Percentiles rank a stretch among this genome's conserved stretches.
phyloP scores from a whole-genome alignment of 345 rosid species.

The Aethionema arabicum region DNA sequence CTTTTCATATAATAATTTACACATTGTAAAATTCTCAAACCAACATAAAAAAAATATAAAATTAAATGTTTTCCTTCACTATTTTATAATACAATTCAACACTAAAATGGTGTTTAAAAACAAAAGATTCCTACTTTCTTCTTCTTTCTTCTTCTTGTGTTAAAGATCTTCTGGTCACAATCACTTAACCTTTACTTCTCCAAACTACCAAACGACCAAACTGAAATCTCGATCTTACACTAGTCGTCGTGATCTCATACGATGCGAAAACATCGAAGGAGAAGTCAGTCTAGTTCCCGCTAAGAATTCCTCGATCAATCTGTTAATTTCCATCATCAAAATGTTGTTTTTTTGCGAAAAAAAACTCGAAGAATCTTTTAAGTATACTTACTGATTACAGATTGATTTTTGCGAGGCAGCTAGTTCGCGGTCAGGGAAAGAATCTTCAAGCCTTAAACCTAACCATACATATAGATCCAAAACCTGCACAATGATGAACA shows the following conservation, averaged over 20 bases:
- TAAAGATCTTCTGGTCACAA: too few species aligned
- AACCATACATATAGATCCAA: conserved; percentile 92
- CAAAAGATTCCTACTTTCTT: too few species aligned
- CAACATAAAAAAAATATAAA: too few species aligned
- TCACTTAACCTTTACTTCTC: too few species aligned
- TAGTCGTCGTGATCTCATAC: neutral
- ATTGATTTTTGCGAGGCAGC: conserved; percentile 79
- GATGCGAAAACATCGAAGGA: neutral
- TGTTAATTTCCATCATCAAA: conserved; percentile 26
- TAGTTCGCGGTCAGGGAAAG: conserved; percentile 75
- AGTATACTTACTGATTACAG: conserved; percentile 64
- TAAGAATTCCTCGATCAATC: conserved; percentile 88
- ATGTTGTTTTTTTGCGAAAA: conserved; percentile 8
- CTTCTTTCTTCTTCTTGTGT: too few species aligned
- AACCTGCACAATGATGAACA: conserved; percentile 46
- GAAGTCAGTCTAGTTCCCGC: conserved; percentile 41
- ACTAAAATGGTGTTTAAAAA: too few species aligned
- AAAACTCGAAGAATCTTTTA: conserved; percentile 5
- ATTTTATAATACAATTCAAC: too few species aligned
- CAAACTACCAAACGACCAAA: neutral
- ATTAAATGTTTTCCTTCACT: too few species aligned
- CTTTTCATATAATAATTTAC: too few species aligned
- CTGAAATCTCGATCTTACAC: conserved; percentile 7
- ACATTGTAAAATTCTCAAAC: too few species aligned
- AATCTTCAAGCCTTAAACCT: conserved; percentile 78